Evolutionary conservation across 306 rosid genomes (phyloP), one percentile per base, ranked within the genome.

Genomic region (Psophocarpus tetragonolobus): DNA sequence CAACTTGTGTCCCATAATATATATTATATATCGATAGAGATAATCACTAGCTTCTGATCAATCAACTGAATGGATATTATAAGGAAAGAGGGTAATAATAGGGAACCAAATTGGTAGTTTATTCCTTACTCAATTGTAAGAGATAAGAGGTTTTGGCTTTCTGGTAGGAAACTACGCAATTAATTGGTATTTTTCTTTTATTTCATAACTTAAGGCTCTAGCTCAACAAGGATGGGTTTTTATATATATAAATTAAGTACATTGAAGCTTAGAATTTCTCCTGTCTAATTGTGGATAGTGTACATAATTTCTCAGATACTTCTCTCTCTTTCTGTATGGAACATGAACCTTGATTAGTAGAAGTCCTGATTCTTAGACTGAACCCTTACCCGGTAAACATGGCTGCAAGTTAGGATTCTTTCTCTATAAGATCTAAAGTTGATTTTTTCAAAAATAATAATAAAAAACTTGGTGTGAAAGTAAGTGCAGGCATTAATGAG

Each of bases 401-500:
- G 81, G 62, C 32, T 24, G 47, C 77, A 36, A 62, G 61, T 75
- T 82, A 6, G 74, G 75, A 82, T 71, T 71, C 47, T 77, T 53
- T 58, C 4, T n/a, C 61, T 78, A 20, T 30, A 50, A 83, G 73
- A 66, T 78, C 80, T 71, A 50, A 77, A 47, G n/a, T 60, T 53
- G 66, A 26, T 33, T 50, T 48, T 27, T 27, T 1, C 20, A 60
- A 26, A 42, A 29, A 62, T 8, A 14, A 15, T 20, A 47, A 5
- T n/a, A 17, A 74, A 5, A 74, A 67, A 62, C 18, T 24, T 58
- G 50, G 63, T 42, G 42, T 69, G 67, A 30, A 75, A 79, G 42
- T 42, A 48, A 75, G 74, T 61, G 87, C 74, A 38, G 18, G 71
- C 81, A 84, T 51, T 80, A 75, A 79, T 68, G 81, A 54, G 27